phyloP scores from a whole-genome alignment of 352 stramenopile genomes.

The Phytophthora foliorum region DNA sequence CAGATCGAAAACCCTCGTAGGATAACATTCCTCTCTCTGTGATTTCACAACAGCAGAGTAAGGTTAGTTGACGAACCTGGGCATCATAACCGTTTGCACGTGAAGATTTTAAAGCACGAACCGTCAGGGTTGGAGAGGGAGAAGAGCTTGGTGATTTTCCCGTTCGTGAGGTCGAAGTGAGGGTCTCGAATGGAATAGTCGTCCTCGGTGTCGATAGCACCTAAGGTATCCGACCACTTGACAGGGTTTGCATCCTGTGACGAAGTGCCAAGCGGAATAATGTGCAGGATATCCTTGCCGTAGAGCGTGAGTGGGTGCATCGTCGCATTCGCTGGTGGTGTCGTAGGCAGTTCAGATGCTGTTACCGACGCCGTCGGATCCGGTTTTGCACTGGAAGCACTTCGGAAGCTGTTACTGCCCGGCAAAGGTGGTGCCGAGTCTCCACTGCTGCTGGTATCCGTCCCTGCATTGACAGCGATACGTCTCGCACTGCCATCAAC shows the following conservation, averaged over 20 bases:
- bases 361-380: constrained; percentile 18
- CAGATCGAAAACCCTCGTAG: constrained; percentile 72
- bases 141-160: constrained; percentile 58
- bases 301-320: constrained; percentile 52
- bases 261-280: constrained; percentile 55
- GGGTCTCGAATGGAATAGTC: constrained; percentile 40
- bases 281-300: constrained; percentile 68
- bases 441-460: constrained; percentile 13
- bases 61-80: not conserved
- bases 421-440: constrained; percentile 16
- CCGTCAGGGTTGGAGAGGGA: constrained; percentile 65
- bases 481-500: constrained; percentile 34
- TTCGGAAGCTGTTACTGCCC: constrained; percentile 37
- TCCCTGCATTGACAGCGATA: constrained; percentile 21
- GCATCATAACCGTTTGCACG: not conserved
- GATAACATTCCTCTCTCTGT: constrained; percentile 64
- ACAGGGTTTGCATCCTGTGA: constrained; percentile 52
- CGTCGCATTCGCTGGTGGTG: constrained; percentile 20
- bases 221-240: constrained; percentile 36
- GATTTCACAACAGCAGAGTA: not conserved
- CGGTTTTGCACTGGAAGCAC: constrained; percentile 14
- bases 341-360: constrained; percentile 12
- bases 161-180: constrained; percentile 39
- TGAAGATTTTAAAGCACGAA: constrained; percentile 23
- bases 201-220: constrained; percentile 23